Conservation (phyloP, 495 filamentous ascomycete genomes). For the Neurospora tetrasperma region DNA sequence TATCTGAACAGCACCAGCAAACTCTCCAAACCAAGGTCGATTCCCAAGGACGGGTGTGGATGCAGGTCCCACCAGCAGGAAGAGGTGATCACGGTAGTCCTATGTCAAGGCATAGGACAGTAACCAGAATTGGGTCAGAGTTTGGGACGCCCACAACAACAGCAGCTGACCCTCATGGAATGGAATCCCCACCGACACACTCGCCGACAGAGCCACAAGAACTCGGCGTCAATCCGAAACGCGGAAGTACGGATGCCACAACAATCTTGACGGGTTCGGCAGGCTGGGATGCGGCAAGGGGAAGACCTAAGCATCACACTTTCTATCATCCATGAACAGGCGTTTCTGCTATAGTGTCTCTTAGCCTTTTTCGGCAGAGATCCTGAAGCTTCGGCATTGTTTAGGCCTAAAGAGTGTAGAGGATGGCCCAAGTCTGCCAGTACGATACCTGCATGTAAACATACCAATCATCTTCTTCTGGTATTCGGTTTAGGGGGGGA, state of each 20-base stretch:
- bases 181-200: not conserved
- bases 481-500: too few relatives aligned
- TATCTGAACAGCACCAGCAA: not conserved
- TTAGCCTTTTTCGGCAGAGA: not conserved
- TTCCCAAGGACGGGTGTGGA: conserved; percentile 17
- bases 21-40: conserved; percentile 13
- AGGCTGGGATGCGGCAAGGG: conserved; percentile 9
- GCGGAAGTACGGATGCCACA: not conserved
- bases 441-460: not conserved
- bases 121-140: not conserved
- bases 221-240: not conserved
- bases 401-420: not conserved
- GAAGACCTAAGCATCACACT: conserved; percentile 12
- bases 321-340: conserved; percentile 15
- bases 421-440: not conserved
- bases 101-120: not conserved
- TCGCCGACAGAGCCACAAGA: conserved; percentile 5
- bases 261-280: not conserved
- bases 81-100: not conserved
- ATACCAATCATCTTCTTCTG: too few relatives aligned
- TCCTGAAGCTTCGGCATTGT: not conserved
- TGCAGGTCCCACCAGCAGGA: conserved; percentile 11
- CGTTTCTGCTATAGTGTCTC: not conserved
- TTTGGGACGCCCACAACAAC: not conserved
- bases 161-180: not conserved